Evolutionary conservation across 306 rosid genomes (phyloP).

Genomic region (Begonia loranthoides): DNA sequence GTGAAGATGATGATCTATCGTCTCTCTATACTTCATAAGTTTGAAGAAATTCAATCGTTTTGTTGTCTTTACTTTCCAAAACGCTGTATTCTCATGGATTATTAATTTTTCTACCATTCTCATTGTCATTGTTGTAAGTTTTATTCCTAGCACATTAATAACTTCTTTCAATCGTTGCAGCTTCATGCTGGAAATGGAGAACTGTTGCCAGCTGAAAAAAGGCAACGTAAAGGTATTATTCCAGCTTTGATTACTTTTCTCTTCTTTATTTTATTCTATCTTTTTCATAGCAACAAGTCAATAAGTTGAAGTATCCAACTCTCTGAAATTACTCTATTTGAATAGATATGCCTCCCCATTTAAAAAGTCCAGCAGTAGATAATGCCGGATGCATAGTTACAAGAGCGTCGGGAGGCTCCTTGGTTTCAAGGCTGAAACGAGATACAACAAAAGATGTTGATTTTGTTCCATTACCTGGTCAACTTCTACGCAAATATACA

Average conservation of each 20-base stretch:
- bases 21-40: too few species aligned
- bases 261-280: background rate
- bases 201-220: constrained; percentile 44
- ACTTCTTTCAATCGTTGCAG: constrained; percentile 30
- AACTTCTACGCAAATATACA: constrained; percentile 89
- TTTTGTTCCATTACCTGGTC: constrained; percentile 74
- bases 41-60: too few species aligned
- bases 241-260: background rate
- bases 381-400: constrained; percentile 31
- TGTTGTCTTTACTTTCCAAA: too few species aligned
- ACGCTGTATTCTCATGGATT: too few species aligned
- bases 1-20: too few species aligned
- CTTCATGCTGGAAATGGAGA: constrained; percentile 65
- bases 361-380: constrained; percentile 30
- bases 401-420: constrained; percentile 33
- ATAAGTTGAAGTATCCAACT: too few species aligned
- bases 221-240: constrained; percentile 39
- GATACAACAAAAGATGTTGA: constrained; percentile 47
- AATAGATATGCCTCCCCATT: constrained; percentile 28
- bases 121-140: too few species aligned
- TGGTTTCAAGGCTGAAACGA: constrained; percentile 65
- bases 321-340: constrained; percentile 6
- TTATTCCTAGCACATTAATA: background rate
- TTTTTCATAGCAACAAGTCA: constrained; percentile 7
- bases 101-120: too few species aligned